Percentiles rank a stretch among this genome's conserved stretches.
Conservation (phyloP, 768 basidiomycete species). For the Agaricus subrufescens region DNA sequence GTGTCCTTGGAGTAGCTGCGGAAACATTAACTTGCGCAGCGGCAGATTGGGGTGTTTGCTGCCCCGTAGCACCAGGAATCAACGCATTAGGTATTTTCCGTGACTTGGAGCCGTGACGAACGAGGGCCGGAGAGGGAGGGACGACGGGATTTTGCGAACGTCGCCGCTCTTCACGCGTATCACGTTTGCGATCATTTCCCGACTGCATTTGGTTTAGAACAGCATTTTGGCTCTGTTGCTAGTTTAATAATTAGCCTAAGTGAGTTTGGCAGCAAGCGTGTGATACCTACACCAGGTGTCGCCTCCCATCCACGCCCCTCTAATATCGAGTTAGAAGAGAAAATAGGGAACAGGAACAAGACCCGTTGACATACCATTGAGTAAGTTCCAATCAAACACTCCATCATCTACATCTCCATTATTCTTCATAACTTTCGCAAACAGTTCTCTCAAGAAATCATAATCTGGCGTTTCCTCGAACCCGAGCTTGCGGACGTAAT, state of each 20-base stretch:
- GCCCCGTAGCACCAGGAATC: conserved; percentile 50
- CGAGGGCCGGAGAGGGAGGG: conserved; percentile 75
- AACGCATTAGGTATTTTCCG: conserved; percentile 59
- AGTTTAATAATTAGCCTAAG: conserved; percentile 3
- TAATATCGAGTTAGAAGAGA: conserved; percentile 20
- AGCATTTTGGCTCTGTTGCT: conserved; percentile 54
- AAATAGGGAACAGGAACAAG: conserved; percentile 3
- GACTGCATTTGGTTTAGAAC: conserved; percentile 63
- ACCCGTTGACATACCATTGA: conserved; percentile 57
- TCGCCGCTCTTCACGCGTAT: conserved; percentile 62
- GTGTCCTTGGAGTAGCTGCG: conserved; percentile 50
- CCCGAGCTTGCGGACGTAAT: conserved; percentile 97
- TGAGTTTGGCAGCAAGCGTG: conserved; percentile 41
- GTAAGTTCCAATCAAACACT: conserved; percentile 92
- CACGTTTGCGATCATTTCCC: conserved; percentile 57
- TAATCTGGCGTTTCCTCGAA: conserved; percentile 99
- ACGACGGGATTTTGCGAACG: conserved; percentile 53
- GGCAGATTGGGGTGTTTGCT: conserved; percentile 66
- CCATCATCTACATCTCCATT: conserved; percentile 89
- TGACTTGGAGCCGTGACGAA: conserved; percentile 71
- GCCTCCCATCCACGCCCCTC: conserved; percentile 95
- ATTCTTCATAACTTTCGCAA: conserved; percentile 90
- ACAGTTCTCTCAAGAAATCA: conserved; percentile 93
- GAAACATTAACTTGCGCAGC: conserved; percentile 75
- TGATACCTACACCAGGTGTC: conserved; percentile 25